A percentile compares a stretch with the other conserved stretches of the same genome.
phyloP scores from a whole-genome alignment of 176 grass and related monocot genomes.

The Phragmites australis region DNA sequence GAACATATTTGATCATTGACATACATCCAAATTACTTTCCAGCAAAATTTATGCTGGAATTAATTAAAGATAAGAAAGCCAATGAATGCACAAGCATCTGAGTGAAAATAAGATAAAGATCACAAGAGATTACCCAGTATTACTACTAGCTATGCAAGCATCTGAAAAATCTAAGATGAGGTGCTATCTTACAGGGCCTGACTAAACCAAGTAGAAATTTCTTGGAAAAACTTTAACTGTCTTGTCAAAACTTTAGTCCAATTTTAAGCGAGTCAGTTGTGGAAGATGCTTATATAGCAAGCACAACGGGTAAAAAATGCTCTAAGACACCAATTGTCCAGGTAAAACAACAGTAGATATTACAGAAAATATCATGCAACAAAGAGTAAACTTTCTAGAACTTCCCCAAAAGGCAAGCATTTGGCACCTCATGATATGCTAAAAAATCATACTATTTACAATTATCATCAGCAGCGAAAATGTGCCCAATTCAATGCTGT shows the following conservation, averaged over 20 bases:
- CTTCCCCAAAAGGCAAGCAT: neutral
- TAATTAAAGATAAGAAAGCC: slow-evolving; percentile 2
- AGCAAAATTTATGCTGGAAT: neutral
- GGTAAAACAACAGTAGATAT: no score
- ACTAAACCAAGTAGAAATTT: neutral
- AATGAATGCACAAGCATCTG: neutral
- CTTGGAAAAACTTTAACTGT: neutral
- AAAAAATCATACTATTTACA: neutral
- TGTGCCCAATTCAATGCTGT: neutral
- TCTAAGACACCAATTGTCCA: neutral
- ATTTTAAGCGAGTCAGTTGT: neutral
- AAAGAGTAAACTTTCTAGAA: neutral
- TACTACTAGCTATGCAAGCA: neutral
- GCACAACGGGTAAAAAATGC: neutral
- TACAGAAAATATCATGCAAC: neutral
- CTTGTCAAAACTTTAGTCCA: slow-evolving; percentile 9
- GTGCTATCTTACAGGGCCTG: neutral
- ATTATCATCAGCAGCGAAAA: neutral
- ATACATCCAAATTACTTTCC: neutral
- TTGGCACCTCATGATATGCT: neutral
- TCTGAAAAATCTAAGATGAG: neutral
- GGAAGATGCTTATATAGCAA: neutral
- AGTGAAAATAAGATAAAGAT: neutral
- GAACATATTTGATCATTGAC: neutral
- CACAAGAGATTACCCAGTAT: neutral